These are phyloP conservation scores for Pythium coloratum DNA, from an alignment of 352 stramenopile species.

Conservation along the genomic window DNA sequence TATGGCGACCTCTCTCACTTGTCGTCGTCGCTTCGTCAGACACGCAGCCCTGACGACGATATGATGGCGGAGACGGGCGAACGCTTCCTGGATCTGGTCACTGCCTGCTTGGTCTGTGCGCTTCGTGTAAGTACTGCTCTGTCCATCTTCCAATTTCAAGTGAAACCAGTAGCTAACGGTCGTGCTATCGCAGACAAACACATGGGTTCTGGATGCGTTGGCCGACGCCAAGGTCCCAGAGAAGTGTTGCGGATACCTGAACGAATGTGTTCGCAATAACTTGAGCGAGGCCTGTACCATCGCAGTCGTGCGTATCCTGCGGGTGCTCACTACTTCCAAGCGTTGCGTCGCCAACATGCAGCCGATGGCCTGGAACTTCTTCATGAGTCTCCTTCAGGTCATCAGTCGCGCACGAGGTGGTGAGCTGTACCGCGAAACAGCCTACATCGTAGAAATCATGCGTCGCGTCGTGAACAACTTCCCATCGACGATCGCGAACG, in stretches of 20 bases:
- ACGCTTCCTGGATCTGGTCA: constrained; percentile 68
- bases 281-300: constrained; percentile 61
- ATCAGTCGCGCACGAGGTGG: constrained; percentile 51
- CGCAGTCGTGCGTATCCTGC: constrained; percentile 65
- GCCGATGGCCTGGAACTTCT: constrained; percentile 47
- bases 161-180: too few relatives aligned
- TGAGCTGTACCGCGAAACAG: constrained; percentile 63
- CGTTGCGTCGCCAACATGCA: constrained; percentile 59
- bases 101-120: constrained; percentile 73
- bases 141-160: too few relatives aligned
- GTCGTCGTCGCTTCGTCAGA: constrained; percentile 60
- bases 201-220: constrained; percentile 54
- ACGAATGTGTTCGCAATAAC: constrained; percentile 63
- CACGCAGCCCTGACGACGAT: constrained; percentile 64
- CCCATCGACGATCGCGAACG: constrained; percentile 62
- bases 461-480: constrained; percentile 68
- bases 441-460: constrained; percentile 73
- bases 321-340: constrained; percentile 59
- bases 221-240: constrained; percentile 59
- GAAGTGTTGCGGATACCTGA: constrained; percentile 67
- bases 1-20: constrained; percentile 67
- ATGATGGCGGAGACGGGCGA: constrained; percentile 66
- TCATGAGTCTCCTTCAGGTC: constrained; percentile 57
- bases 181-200: constrained; percentile 47
- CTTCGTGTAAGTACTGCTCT: constrained; percentile 48